Conservation (phyloP, 176 grass and related monocot species). For the Zoysia pacifica region DNA sequence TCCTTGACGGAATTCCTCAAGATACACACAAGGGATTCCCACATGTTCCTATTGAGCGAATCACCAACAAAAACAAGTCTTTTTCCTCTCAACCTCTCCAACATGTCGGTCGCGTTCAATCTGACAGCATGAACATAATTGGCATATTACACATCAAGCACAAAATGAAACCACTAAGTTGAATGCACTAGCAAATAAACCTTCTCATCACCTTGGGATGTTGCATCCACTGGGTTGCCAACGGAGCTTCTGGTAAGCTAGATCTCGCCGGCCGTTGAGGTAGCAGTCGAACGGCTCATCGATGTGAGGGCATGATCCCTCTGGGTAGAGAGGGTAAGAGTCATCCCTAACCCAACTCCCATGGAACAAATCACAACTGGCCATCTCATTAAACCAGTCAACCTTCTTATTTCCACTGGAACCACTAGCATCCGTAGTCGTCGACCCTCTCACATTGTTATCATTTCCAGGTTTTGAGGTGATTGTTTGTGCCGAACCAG, state of each 20-base stretch:
- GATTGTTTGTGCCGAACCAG: constrained; percentile 20
- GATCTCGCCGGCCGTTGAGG: constrained; percentile 70
- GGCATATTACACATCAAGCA: constrained; percentile 21
- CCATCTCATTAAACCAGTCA: constrained; percentile 77
- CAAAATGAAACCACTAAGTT: constrained; percentile 24
- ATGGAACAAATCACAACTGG: constrained; percentile 72
- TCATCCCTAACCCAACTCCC: constrained; percentile 80
- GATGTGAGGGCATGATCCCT: constrained; percentile 81
- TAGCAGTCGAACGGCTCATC: constrained; percentile 93
- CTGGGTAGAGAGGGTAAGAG: constrained; percentile 66
- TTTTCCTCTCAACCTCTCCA: constrained; percentile 83
- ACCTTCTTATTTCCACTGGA: constrained; percentile 34
- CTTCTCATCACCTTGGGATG: constrained; percentile 70
- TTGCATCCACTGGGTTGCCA: constrained; percentile 76
- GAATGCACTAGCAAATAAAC: not conserved
- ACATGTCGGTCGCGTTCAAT: constrained; percentile 78
- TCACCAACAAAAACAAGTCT: constrained; percentile 79
- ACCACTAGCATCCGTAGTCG: constrained; percentile 9
- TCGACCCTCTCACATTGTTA: constrained; percentile 25
- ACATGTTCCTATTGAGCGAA: constrained; percentile 97
- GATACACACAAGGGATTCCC: constrained; percentile 90
- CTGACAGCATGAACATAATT: constrained; percentile 41
- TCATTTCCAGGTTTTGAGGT: constrained; percentile 17
- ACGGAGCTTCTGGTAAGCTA: constrained; percentile 73
- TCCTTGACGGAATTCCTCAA: constrained; percentile 75